Evolutionary conservation across 768 basidiomycete genomes (phyloP), one percentile per base, ranked within the genome.

Genomic region (Crepidotus variabilis): DNA sequence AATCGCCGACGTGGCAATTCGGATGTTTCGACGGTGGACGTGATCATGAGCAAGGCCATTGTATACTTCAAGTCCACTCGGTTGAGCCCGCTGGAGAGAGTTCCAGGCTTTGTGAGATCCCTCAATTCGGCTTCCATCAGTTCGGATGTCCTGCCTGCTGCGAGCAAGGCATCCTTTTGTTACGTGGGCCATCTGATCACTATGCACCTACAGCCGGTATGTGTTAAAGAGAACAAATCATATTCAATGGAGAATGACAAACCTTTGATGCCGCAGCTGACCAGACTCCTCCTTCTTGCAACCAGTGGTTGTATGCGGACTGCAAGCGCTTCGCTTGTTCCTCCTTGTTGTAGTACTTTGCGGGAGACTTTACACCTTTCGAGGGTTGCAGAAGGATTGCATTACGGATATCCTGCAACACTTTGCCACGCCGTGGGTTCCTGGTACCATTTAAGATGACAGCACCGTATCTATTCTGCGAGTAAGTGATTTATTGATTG

Each of bases 81-180:
- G 52, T 11, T 53, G 52, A 16, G 52, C 52, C 0, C 35, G 35
- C n/a, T 28, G 28, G 28, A 28, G 28, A 4, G 28, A 28, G 8
- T 28, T 28, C 28, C 28, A 28, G 3, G 28, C 28, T 28, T 28
- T 28, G 28, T 28, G 28, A 28, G 28, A 28, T 8, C 28, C 28
- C 8, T 28, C 28, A 8, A 28, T 28, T 3, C 28, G 39, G 35
- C 58, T 59, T 1, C 58, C 58, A 33, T 59, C 58, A 18, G 50
- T 46, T 1, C 36, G 6, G 3, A 59, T 52, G 14, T 55, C 46
- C 20, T 48, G 39, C 2, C 32, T 11, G 5, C 24, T 34, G 6
- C 58, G 58, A 0, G 50, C 54, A 8, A 59, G 36, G 8, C 58
- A 59, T 4, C 58, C 58, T 39, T 52, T 59, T 13, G 16, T n/a